These are phyloP conservation scores for Microsporum audouinii DNA, from an alignment of 2,329 filamentous ascomycete genomes.

Conservation along the genomic window DNA sequence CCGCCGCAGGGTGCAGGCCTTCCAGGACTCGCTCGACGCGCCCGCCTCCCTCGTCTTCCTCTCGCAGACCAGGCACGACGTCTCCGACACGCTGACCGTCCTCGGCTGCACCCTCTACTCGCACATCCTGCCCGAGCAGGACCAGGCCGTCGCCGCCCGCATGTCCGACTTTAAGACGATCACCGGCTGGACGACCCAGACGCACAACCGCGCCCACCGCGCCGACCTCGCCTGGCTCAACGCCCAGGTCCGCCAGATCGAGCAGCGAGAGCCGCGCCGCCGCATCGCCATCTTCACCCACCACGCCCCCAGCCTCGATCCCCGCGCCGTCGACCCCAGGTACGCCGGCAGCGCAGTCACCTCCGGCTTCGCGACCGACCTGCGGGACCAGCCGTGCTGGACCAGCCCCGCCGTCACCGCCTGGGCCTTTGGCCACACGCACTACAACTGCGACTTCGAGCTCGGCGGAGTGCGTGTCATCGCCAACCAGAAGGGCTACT, in stretches of 20 bases:
- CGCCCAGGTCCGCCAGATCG: slow-evolving; percentile 22
- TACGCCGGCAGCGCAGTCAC: slow-evolving; percentile 18
- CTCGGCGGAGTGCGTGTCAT: slow-evolving; percentile 18
- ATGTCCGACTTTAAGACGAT: slow-evolving; percentile 46
- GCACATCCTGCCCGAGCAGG: slow-evolving; percentile 26
- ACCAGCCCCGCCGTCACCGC: slow-evolving; percentile 23
- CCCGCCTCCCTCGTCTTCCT: slow-evolving; percentile 27
- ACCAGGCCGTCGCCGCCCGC: slow-evolving; percentile 30
- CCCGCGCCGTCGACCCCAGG: slow-evolving; percentile 16
- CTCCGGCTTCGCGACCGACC: slow-evolving; percentile 30
- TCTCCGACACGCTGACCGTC: slow-evolving; percentile 24
- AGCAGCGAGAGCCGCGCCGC: slow-evolving; percentile 16
- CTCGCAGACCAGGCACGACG: slow-evolving; percentile 25
- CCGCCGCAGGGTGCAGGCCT: slow-evolving; percentile 12
- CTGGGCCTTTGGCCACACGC: slow-evolving; percentile 39
- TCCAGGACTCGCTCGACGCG: slow-evolving; percentile 6
- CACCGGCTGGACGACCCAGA: slow-evolving; percentile 36
- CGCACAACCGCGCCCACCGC: slow-evolving; percentile 39
- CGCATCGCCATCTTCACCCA: slow-evolving; percentile 29
- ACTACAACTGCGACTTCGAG: slow-evolving; percentile 30
- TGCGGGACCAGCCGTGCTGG: slow-evolving; percentile 29
- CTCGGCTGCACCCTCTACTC: slow-evolving; percentile 42
- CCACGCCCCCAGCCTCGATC: slow-evolving; percentile 40
- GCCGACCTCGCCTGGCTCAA: slow-evolving; percentile 42
- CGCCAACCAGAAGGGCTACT: slow-evolving; percentile 32